These are phyloP conservation scores for Mallotus japonicus DNA, from an alignment of 441 rosid genomes.

Conservation along the genomic window DNA sequence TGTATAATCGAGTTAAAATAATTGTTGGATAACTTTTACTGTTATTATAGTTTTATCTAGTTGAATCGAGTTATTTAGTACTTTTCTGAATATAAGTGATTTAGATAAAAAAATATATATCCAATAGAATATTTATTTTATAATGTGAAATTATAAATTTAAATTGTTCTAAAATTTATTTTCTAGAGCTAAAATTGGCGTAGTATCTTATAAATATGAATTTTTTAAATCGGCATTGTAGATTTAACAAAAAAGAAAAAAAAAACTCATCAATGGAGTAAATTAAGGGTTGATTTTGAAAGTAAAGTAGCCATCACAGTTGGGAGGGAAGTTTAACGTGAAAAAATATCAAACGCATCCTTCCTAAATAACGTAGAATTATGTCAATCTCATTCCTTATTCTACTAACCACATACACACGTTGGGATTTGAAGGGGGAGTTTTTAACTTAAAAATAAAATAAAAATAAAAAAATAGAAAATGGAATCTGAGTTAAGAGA, in stretches of 20 bases:
- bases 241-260: background rate
- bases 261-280: background rate
- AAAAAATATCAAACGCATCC: constrained; percentile 21
- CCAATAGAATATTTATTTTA: too few relatives aligned
- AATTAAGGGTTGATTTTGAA: background rate
- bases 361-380: constrained; percentile 16
- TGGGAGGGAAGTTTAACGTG: constrained; percentile 28
- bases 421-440: constrained; percentile 28
- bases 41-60: too few relatives aligned
- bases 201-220: too few relatives aligned
- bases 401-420: background rate
- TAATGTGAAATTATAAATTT: too few relatives aligned
- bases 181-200: too few relatives aligned
- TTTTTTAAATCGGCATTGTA: too few relatives aligned
- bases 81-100: too few relatives aligned
- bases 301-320: background rate
- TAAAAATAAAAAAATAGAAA: background rate
- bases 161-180: too few relatives aligned
- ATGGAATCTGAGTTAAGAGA: background rate
- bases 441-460: background rate
- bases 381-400: constrained; percentile 23
- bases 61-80: too few relatives aligned
- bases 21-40: too few relatives aligned
- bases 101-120: too few relatives aligned
- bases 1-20: too few relatives aligned